Evolutionary conservation across 2,329 filamentous ascomycete genomes (phyloP).

Genomic region (Leptodontidium sp.): DNA sequence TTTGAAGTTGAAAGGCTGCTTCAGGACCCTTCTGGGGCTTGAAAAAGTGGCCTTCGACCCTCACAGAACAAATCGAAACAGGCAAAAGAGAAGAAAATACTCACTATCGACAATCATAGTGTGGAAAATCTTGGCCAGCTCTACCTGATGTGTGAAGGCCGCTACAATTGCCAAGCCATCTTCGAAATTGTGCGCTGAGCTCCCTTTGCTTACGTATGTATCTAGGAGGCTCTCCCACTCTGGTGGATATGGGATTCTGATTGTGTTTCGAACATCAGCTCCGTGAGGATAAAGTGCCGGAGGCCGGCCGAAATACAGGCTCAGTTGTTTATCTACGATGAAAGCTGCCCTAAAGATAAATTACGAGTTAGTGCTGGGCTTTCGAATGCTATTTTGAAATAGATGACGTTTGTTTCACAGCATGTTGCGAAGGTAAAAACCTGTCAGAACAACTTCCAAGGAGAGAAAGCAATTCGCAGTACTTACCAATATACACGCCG

Average conservation of each 20-base stretch:
- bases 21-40: no score
- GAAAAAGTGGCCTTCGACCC: no score
- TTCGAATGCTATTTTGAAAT: no score
- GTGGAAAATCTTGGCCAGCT: slow-evolving; percentile 58
- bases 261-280: slow-evolving; percentile 58
- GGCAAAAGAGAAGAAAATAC: no score
- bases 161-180: slow-evolving; percentile 55
- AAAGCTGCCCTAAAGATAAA: slow-evolving; percentile 50
- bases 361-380: no score
- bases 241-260: slow-evolving; percentile 57
- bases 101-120: slow-evolving; percentile 55
- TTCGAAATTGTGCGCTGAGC: slow-evolving; percentile 56
- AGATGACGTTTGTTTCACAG: no score
- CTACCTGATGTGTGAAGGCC: slow-evolving; percentile 56
- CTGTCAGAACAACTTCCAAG: no score
- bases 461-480: no score
- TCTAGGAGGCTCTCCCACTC: slow-evolving; percentile 58
- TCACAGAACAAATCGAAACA: no score
- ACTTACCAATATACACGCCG: slow-evolving; percentile 56
- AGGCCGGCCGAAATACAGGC: slow-evolving; percentile 59
- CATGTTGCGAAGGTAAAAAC: no score
- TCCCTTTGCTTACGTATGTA: slow-evolving; percentile 55
- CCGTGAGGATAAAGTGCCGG: slow-evolving; percentile 58
- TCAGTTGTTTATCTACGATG: slow-evolving; percentile 59
- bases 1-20: no score